phyloP scores from a whole-genome alignment of 306 rosid genomes.

The Medicago lupulina region DNA sequence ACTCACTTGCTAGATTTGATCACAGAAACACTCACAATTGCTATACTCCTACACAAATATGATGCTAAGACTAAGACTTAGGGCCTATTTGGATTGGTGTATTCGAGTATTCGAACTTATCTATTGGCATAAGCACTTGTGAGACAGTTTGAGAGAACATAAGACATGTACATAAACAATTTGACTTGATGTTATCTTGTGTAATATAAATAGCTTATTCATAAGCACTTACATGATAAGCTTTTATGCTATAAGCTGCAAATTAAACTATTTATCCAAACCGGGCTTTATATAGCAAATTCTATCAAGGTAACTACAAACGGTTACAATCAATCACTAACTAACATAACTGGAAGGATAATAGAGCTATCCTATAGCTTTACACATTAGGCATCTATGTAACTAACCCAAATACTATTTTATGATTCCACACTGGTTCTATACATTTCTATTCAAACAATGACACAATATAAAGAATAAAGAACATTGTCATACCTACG shows the following conservation, averaged over 20 bases:
- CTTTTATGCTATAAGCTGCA: too few relatives aligned
- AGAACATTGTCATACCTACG: conserved; percentile 65
- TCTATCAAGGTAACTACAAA: not conserved
- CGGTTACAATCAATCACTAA: too few relatives aligned
- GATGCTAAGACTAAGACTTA: not conserved
- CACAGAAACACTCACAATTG: not conserved
- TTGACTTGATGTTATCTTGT: too few relatives aligned
- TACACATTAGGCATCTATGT: not conserved
- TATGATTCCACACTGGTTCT: not conserved
- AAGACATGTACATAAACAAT: not conserved
- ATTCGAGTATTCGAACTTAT: too few relatives aligned
- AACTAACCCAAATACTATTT: not conserved
- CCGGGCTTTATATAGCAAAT: not conserved
- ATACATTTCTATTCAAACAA: not conserved
- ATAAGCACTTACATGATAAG: too few relatives aligned
- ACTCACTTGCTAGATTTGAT: conserved; percentile 2
- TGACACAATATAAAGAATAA: conserved; percentile 10
- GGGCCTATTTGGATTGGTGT: not conserved
- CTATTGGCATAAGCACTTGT: not conserved
- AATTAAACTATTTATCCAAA: too few relatives aligned
- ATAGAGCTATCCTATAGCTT: not conserved
- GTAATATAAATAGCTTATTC: too few relatives aligned
- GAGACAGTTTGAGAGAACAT: not conserved
- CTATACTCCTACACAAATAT: not conserved
- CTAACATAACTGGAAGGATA: not conserved